Evolutionary conservation across 805 yeast genomes (phyloP).

Genomic region (Saccharomycopsis capsularis): DNA sequence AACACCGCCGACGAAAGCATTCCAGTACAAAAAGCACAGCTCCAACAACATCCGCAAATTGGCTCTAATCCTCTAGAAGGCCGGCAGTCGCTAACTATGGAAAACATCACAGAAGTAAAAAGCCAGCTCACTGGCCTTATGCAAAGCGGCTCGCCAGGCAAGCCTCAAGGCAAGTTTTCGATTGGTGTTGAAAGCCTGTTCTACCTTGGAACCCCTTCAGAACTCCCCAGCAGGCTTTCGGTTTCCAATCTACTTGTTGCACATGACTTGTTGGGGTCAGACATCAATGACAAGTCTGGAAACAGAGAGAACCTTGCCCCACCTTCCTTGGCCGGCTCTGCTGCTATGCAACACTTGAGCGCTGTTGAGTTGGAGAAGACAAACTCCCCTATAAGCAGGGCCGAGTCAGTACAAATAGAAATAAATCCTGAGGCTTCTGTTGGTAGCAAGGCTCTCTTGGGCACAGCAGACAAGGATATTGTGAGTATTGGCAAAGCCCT

Average conservation of each 20-base stretch:
- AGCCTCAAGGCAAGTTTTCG: background rate
- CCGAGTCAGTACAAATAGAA: no score
- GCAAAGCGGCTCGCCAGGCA: background rate
- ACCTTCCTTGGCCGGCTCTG: background rate
- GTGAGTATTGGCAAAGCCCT: background rate
- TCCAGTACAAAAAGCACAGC: no score
- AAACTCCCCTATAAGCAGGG: background rate
- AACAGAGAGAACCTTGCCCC: background rate
- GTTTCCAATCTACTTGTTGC: background rate
- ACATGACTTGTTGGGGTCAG: background rate
- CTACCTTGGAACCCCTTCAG: background rate
- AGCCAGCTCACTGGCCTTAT: no score
- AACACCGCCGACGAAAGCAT: no score
- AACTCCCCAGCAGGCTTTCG: background rate
- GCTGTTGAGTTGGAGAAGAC: background rate
- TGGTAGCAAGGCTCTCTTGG: background rate
- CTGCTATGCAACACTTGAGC: background rate
- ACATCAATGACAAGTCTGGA: background rate
- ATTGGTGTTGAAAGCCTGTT: background rate
- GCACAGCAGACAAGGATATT: background rate
- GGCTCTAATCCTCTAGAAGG: background rate
- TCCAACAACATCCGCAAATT: no score
- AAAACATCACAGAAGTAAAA: background rate
- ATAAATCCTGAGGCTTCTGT: no score
- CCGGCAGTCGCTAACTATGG: background rate